Base-by-base conservation (phyloP, 495 filamentous ascomycete genomes). In the Penicillium diatomitis region DNA sequence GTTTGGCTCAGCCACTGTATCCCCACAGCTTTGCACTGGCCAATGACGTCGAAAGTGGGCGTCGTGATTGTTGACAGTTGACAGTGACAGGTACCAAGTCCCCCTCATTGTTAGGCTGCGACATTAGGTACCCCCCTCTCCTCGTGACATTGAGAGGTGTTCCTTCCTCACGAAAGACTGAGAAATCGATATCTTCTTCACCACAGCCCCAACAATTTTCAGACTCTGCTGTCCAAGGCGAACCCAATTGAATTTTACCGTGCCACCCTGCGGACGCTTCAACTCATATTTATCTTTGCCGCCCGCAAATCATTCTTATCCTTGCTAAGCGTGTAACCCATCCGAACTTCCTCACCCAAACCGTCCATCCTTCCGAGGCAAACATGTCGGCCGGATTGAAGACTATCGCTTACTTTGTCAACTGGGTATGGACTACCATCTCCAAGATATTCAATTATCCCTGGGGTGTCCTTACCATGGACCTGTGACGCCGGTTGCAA, bases 361-460 rank as follows among this genome's bases (percentile, higher is more conserved):
- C 20, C 20, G 20, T 20, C 20, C 20, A 20, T 20, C 20, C 53
- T 36, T 41, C 55, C 27, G 36, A 47, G 44, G 29, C 57, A 53
- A 54, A 49, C 44, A 69, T 67, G 64, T 61, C 58, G 48, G 45
- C 63, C 41, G 63, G 55, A 56, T 52, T 68, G 33, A 78, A 62
- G 51, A 65, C 73, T 3, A 71, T 79, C 32, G 73, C 67, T 11
- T 80, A 79, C 55, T 80, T 75, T 54, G 76, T 79, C 45, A 79
- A 80, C 51, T 80, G 77, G 76, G 74, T 75, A 67, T 33, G 71
- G 62, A 2, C 20, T 20, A 20, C 20, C 20, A 20, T 20, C 20
- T 20, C 2, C 20, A 20, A 20, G 20, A 20, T 20, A 20, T 20
- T 20, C 2, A 2, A 20, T 20, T 20, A 20, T 20, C 20, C 20